Conservation (phyloP, 2,329 filamentous ascomycete species). For the Bipolaris bicolor region DNA sequence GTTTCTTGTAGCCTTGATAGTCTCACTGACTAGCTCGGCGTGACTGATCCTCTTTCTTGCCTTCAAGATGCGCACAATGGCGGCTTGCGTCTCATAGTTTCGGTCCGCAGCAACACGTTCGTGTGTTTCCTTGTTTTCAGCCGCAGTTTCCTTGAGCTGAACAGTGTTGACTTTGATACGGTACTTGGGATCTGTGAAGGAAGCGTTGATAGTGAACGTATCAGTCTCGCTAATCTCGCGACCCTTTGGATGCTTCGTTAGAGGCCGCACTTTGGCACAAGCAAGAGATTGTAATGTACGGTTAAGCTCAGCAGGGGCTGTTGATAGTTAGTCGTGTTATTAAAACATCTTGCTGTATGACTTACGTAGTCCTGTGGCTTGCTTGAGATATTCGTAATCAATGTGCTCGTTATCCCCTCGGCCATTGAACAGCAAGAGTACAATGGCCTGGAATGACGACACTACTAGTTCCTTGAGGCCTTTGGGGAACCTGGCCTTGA, state of each 20-base stretch:
- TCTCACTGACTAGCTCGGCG: conserved; percentile 85
- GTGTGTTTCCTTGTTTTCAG: conserved; percentile 94
- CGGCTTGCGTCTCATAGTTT: conserved; percentile 95
- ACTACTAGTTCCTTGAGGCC: conserved; percentile 88
- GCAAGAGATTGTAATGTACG: conserved; percentile 94
- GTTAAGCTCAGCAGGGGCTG: conserved; percentile 76
- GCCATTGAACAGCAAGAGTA: conserved; percentile 88
- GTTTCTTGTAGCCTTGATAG: conserved; percentile 87
- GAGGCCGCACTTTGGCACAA: conserved; percentile 83
- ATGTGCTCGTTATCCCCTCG: conserved; percentile 67
- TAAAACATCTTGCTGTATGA: conserved; percentile 11
- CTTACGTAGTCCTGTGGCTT: conserved; percentile 74
- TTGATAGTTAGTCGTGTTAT: conserved; percentile 17
- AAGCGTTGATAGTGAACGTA: conserved; percentile 80
- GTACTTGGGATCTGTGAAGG: conserved; percentile 80
- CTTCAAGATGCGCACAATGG: conserved; percentile 98
- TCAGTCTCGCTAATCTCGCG: conserved; percentile 80
- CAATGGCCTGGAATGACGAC: conserved; percentile 88
- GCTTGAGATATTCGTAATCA: conserved; percentile 75
- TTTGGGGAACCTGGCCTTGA: conserved; percentile 80
- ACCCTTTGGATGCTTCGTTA: conserved; percentile 84
- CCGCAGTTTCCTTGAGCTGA: conserved; percentile 92
- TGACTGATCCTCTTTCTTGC: conserved; percentile 85
- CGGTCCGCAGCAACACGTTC: conserved; percentile 86
- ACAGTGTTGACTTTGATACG: conserved; percentile 99